Conservation (phyloP, 2,329 filamentous ascomycete species). For the Cytospora paraplurivora region DNA sequence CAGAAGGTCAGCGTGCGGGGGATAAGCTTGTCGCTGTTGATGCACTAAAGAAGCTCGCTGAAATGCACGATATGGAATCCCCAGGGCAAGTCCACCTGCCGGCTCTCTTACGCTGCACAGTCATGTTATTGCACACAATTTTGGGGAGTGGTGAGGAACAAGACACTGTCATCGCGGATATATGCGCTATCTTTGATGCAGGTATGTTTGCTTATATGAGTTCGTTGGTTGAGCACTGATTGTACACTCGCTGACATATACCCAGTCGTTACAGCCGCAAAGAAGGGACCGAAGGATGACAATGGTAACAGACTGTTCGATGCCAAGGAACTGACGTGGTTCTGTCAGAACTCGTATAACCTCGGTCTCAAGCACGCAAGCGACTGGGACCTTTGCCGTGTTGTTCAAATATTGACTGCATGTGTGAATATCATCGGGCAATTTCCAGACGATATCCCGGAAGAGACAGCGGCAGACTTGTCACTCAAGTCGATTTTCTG, state of each 20-base stretch:
- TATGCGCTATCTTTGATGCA: slow-evolving; percentile 54
- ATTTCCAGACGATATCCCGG: slow-evolving; percentile 51
- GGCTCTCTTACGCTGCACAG: slow-evolving; percentile 64
- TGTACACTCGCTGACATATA: slow-evolving; percentile 10
- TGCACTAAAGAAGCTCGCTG: slow-evolving; percentile 61
- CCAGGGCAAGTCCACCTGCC: slow-evolving; percentile 59
- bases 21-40: slow-evolving; percentile 62
- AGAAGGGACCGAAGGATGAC: slow-evolving; percentile 42
- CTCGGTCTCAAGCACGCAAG: slow-evolving; percentile 64
- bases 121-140: slow-evolving; percentile 51
- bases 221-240: not conserved
- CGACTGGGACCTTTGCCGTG: slow-evolving; percentile 53
- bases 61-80: slow-evolving; percentile 52
- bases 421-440: slow-evolving; percentile 55
- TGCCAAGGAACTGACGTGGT: slow-evolving; percentile 75
- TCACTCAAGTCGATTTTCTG: slow-evolving; percentile 66
- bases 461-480: slow-evolving; percentile 49
- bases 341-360: slow-evolving; percentile 81
- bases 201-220: slow-evolving; percentile 38
- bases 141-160: slow-evolving; percentile 38
- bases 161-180: slow-evolving; percentile 44
- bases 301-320: slow-evolving; percentile 57
- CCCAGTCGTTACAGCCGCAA: slow-evolving; percentile 46
- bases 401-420: slow-evolving; percentile 58
- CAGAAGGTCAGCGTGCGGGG: slow-evolving; percentile 70